Conservation (phyloP, 2,329 filamentous ascomycete genomes). For the Colletotrichum sublineola region DNA sequence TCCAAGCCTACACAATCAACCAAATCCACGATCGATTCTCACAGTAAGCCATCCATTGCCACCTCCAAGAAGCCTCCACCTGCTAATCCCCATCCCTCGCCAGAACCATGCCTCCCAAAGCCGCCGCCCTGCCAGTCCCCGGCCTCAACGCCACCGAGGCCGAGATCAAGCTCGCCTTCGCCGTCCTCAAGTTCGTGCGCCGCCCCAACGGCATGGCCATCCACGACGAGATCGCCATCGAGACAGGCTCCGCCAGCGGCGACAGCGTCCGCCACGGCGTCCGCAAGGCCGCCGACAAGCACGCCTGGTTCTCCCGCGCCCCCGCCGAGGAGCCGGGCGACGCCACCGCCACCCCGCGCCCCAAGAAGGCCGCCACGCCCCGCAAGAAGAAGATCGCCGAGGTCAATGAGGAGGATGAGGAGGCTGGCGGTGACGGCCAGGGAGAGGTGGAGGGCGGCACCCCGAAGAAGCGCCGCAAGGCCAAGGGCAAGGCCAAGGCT, state of each 20-base stretch:
- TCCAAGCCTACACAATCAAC: not conserved
- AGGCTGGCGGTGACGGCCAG: not conserved
- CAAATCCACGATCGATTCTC: not conserved
- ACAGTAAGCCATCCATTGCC: not conserved
- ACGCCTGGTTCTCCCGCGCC: conserved; percentile 21
- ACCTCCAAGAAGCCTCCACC: no score
- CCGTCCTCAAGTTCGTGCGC: conserved; percentile 11
- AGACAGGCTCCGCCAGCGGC: conserved; percentile 21
- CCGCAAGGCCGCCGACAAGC: conserved; percentile 20
- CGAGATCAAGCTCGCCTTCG: conserved; percentile 27
- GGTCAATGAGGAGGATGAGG: not conserved
- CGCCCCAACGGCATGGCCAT: conserved; percentile 17
- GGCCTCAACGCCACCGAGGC: conserved; percentile 5
- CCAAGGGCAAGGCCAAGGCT: conserved; percentile 17
- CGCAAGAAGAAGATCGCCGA: conserved; percentile 35
- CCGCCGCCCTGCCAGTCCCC: not conserved
- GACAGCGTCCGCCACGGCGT: conserved; percentile 14
- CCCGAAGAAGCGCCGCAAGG: conserved; percentile 30
- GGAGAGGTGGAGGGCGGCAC: conserved; percentile 13
- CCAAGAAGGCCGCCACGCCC: conserved; percentile 21
- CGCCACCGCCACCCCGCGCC: conserved; percentile 1
- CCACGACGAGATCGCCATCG: conserved; percentile 10
- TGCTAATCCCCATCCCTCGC: not conserved
- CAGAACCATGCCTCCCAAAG: conserved; percentile 27
- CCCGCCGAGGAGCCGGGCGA: not conserved